Base-by-base conservation (phyloP, 257 asterid species). In the Solanum chilense region DNA sequence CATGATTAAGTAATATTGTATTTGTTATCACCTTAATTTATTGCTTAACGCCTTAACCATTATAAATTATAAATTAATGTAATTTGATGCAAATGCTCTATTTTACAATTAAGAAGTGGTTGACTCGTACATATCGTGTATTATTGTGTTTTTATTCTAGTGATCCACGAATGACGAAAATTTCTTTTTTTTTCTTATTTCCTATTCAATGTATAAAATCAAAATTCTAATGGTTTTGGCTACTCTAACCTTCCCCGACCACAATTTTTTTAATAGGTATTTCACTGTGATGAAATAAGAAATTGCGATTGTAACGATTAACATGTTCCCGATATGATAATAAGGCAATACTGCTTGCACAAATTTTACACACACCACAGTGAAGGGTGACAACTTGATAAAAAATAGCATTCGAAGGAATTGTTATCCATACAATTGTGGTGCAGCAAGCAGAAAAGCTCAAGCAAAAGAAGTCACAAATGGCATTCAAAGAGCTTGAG, bases 361-460 rank as follows among this genome's bases (percentile, higher is more conserved):
- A 37, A 37, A 37, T 5, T 37, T 37, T 37, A 37, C 39, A 6
- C 0, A 37, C n/a, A 78, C 84, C 84, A 0, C 27, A 35, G 16
- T 35, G 5, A 13, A 66, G 73, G 35, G 74, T 68, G 74, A 37
- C 5, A 13, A 68, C 74, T 68, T 68, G 39, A 68, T 68, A 68
- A 68, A 27, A 68, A 68, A 11, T 68, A 27, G 37, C 20, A 68
- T 68, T 68, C 18, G 21, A 27, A 68, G 74, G 74, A 82, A 56
- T 94, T 1, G 92, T 93, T 37, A 6, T 49, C 1, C 35, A 33
- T 33, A 1, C 35, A 5, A 33, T 33, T 33, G 95, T 94, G 20
- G 92, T 91, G 83, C 98, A 97, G 86, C 98, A 94, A 90, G 92
- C 90, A 0, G 98, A 94, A 44, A 97, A 95, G 71, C 97, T 92